Evolutionary conservation across 164 flowering plant species (phyloP).

Genomic region (Paratinospora sagittata): DNA sequence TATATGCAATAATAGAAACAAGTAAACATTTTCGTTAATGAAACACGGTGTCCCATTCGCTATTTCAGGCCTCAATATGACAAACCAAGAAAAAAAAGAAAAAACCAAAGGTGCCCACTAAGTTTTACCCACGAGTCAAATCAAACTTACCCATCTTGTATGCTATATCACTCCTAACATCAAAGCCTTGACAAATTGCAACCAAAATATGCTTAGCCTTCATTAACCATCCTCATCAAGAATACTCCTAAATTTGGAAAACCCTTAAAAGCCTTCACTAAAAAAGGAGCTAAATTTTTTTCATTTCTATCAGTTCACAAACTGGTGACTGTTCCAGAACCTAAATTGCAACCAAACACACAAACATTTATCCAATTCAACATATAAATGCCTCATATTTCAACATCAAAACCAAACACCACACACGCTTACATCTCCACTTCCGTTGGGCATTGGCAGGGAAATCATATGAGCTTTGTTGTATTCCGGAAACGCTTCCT

Average conservation of each 20-base stretch:
- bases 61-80: too few species aligned
- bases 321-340: background rate
- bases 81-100: too few species aligned
- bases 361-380: background rate
- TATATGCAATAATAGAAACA: too few species aligned
- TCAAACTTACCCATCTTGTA: too few species aligned
- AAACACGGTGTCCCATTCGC: too few species aligned
- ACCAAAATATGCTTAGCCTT: background rate
- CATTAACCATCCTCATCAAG: background rate
- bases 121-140: too few species aligned
- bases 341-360: background rate
- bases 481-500: conserved; percentile 77
- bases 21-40: too few species aligned
- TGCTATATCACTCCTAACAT: too few species aligned
- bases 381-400: too few species aligned
- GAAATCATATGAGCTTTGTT: conserved; percentile 81
- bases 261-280: background rate
- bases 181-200: too few species aligned
- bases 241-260: background rate
- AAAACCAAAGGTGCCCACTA: too few species aligned
- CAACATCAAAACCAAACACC: too few species aligned
- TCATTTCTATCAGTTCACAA: background rate
- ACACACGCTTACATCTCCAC: conserved; percentile 62
- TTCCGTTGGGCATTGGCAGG: conserved; percentile 60
- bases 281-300: background rate